phyloP scores from a whole-genome alignment of 345 rosid species.

The Diplotaxis tenuifolia region DNA sequence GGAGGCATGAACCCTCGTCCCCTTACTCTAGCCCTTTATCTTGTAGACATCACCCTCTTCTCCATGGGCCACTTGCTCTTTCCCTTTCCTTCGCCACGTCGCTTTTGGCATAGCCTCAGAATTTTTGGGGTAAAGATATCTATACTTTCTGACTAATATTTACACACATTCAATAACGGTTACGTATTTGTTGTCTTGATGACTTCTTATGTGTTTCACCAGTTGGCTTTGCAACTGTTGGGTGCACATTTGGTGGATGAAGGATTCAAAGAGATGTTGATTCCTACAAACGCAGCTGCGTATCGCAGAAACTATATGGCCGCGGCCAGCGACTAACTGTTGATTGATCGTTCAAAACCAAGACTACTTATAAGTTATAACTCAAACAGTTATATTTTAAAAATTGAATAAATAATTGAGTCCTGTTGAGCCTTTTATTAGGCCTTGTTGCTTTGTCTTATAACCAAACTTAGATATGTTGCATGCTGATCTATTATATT shows the following conservation, averaged over 20 bases:
- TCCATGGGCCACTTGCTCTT: conserved; percentile 35
- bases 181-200: background rate
- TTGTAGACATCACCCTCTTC: conserved; percentile 33
- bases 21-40: conserved; percentile 29
- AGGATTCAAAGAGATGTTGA: conserved; percentile 47
- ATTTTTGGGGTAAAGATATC: conserved; percentile 25
- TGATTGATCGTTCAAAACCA: background rate
- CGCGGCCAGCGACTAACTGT: background rate
- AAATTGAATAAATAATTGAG: conserved; percentile 1
- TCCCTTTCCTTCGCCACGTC: conserved; percentile 42
- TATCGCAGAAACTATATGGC: conserved; percentile 23
- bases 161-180: background rate
- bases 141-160: background rate
- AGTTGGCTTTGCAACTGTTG: conserved; percentile 46
- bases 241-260: conserved; percentile 44
- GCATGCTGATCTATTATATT: background rate
- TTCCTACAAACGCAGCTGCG: conserved; percentile 34
- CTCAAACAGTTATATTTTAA: background rate
- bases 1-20: conserved; percentile 40
- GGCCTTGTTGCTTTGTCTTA: background rate
- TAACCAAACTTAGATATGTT: background rate
- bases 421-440: background rate
- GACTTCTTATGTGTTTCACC: conserved; percentile 11
- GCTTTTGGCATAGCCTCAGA: conserved; percentile 36
- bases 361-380: background rate